Conservation (phyloP, 139 green algal species). For the Micractinium conductrix region DNA sequence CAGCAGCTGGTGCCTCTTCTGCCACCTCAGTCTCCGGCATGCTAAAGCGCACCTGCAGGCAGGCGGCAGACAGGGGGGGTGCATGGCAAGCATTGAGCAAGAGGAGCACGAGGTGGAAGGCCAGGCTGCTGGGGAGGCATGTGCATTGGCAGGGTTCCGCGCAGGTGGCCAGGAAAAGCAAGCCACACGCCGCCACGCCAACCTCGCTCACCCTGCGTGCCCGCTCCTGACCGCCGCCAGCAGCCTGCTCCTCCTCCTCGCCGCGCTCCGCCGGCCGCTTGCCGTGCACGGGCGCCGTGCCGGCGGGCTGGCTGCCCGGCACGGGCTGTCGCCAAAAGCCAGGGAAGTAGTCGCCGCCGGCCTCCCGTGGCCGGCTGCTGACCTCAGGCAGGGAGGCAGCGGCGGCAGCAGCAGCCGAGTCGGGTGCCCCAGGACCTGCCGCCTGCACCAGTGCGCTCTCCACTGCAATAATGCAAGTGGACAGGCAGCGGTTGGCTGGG, state of each 20-base stretch:
- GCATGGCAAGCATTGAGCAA: background rate
- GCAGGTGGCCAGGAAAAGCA: background rate
- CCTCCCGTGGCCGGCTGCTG: background rate
- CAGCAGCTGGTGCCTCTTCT: background rate
- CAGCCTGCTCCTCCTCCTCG: background rate
- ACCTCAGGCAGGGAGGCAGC: background rate
- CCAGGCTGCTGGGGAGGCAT: no score
- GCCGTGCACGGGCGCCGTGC: background rate
- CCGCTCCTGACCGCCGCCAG: background rate
- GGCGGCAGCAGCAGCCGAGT: background rate
- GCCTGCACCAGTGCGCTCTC: background rate
- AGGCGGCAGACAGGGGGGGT: background rate
- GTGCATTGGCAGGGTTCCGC: background rate
- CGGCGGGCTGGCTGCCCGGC: background rate
- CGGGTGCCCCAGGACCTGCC: background rate
- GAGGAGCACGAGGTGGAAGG: background rate
- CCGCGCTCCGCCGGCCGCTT: background rate
- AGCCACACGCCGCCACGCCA: background rate
- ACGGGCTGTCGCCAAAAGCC: constrained; percentile 10
- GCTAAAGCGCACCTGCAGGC: background rate
- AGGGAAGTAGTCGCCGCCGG: background rate
- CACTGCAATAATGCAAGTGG: background rate
- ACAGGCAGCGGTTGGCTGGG: background rate
- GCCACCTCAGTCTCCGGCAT: background rate
- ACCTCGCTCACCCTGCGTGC: background rate